Conservation (phyloP, 1,139 yeast species). For the Kodamaea anthophila region DNA sequence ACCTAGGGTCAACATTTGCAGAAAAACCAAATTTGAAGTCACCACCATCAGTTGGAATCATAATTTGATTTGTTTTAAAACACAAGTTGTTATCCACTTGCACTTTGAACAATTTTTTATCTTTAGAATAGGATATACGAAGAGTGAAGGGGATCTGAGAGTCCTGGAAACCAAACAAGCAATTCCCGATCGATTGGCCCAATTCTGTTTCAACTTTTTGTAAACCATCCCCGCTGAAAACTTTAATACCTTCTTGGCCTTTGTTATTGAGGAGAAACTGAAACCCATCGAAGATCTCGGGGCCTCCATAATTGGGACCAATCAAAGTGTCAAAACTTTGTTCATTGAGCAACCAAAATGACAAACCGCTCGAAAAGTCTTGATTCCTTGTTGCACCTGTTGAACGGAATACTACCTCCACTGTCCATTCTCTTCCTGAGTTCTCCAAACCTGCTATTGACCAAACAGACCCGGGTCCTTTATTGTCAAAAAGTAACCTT, state of each 20-base stretch:
- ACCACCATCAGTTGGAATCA: conserved; percentile 23
- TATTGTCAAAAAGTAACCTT: conserved; percentile 30
- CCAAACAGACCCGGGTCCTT: conserved; percentile 39
- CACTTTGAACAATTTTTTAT: conserved; percentile 43
- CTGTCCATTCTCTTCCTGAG: conserved; percentile 45
- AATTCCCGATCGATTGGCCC: conserved; percentile 45
- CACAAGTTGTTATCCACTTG: conserved; percentile 68
- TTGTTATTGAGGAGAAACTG: conserved; percentile 47
- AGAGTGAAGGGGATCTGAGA: conserved; percentile 64
- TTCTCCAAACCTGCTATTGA: conserved; percentile 28
- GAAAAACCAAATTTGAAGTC: conserved; percentile 48
- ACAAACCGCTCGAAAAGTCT: conserved; percentile 40
- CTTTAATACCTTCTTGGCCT: conserved; percentile 47
- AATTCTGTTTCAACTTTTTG: conserved; percentile 11
- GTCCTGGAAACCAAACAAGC: conserved; percentile 54
- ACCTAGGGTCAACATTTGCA: conserved; percentile 31
- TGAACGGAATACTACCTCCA: conserved; percentile 58
- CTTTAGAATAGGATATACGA: conserved; percentile 54
- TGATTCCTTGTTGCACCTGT: conserved; percentile 33
- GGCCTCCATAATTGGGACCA: conserved; percentile 37
- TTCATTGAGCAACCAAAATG: conserved; percentile 43
- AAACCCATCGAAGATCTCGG: conserved; percentile 52
- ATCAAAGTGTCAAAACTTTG: conserved; percentile 19
- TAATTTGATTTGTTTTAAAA: conserved; percentile 54
- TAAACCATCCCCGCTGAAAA: conserved; percentile 54